Conservation (phyloP, 441 rosid species). For the Populus hybrid region DNA sequence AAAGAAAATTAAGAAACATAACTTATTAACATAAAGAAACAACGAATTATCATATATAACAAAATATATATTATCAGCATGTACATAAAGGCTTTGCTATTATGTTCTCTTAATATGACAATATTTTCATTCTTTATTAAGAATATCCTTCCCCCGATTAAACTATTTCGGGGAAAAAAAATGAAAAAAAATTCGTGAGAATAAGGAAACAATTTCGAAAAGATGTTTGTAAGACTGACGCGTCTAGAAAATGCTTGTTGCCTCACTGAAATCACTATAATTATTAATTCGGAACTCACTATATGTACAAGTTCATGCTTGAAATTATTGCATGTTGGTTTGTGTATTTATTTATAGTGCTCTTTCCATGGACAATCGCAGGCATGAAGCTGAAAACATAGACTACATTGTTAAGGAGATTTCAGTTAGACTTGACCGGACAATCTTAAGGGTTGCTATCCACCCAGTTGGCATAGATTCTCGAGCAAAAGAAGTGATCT, state of each 20-base stretch:
- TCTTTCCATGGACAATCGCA: neutral
- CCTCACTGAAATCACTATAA: neutral
- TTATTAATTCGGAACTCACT: neutral
- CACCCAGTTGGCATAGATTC: slow-evolving; percentile 5
- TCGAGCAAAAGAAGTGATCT: neutral
- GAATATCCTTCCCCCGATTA: neutral
- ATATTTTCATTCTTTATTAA: neutral
- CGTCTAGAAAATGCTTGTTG: neutral
- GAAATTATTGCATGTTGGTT: neutral
- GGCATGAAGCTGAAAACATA: slow-evolving; percentile 9
- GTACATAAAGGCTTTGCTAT: neutral
- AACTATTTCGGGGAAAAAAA: neutral
- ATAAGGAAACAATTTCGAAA: neutral
- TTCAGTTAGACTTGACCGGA: neutral
- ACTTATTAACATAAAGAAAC: no score
- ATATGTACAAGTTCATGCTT: neutral
- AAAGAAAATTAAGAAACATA: neutral
- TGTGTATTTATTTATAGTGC: neutral
- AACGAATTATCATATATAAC: no score
- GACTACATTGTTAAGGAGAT: slow-evolving; percentile 7
- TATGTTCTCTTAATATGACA: neutral
- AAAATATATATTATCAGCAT: neutral
- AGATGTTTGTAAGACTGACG: neutral
- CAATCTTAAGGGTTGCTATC: neutral
- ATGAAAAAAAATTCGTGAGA: no score